Evolutionary conservation across 192 early-diverging fungal genomes (phyloP).

Genomic region (Coemansia sp.): DNA sequence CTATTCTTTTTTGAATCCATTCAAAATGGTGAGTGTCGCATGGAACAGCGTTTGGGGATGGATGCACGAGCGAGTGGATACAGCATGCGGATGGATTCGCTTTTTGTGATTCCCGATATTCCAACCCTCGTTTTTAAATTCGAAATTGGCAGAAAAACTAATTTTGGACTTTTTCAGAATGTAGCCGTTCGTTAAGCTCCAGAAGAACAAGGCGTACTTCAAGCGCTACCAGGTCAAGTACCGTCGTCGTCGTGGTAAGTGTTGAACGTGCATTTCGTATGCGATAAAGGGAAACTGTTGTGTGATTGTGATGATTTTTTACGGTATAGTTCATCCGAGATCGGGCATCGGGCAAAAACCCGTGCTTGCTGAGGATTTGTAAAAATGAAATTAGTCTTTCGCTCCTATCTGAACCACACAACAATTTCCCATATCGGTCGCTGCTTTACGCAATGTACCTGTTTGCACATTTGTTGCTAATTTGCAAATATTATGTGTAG

Average conservation of each 20-base stretch:
- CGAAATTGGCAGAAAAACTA: background rate
- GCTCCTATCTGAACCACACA: constrained; percentile 79
- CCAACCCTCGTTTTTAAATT: background rate
- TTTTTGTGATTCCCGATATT: background rate
- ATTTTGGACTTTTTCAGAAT: background rate
- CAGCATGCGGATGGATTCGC: background rate
- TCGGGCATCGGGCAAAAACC: constrained; percentile 25
- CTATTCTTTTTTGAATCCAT: constrained; percentile 30
- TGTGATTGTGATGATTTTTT: constrained; percentile 61
- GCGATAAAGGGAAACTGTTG: background rate
- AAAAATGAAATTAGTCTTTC: constrained; percentile 63
- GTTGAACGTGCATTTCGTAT: background rate
- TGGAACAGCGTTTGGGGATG: background rate
- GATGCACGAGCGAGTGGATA: background rate
- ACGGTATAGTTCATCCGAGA: constrained; percentile 79
- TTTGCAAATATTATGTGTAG: constrained; percentile 46
- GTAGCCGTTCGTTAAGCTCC: constrained; percentile 75
- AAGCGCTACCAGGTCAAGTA: constrained; percentile 99
- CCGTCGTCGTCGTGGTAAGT: constrained; percentile 93
- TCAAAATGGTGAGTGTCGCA: constrained; percentile 35
- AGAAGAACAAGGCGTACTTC: constrained; percentile 99
- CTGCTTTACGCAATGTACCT: background rate
- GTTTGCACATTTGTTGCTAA: background rate
- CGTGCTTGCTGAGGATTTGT: constrained; percentile 56
- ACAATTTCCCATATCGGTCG: background rate